Evolutionary conservation across 306 rosid species (phyloP), one percentile per base, ranked within the genome.

Genomic region (Sicyos edulis): DNA sequence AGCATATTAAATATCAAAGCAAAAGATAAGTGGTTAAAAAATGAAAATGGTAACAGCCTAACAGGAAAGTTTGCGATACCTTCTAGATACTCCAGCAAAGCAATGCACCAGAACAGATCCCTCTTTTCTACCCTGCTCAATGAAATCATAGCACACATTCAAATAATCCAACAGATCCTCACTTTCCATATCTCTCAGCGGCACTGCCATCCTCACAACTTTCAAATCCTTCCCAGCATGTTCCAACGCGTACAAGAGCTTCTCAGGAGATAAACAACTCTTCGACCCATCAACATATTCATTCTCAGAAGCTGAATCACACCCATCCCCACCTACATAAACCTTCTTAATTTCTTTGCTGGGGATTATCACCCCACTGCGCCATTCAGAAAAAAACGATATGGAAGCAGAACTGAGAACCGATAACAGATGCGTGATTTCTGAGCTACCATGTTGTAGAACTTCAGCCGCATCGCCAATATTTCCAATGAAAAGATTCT

Each of bases 81-180:
- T 92, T 88, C 97, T 88, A 44, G 98, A 93, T n/a, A 93, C 98
- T 16, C 98, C 98, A 16, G 97, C 98, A 56, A 93, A 90, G 82
- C 98, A 93, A 77, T 93, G 98, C 32, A 93, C 97, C 79, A 93
- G 70, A 82, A 93, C 90, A 59, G 89, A 79, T 37, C 98, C 98
- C 66, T 93, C 86, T 74, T 88, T 90, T 72, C 92, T 81, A 42
- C 89, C 82, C 44, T 73, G 71, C 61, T 93, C 95, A 71, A 93
- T 86, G 77, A 91, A 93, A 80, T 91, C 89, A 63, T 91, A 80
- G 79, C 95, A 93, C 15, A 81, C 92, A 4, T 93, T 90, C 82
- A 93, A 80, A 81, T 85, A 83, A 81, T 93, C 99, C 81, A 93
- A 71, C 67, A 91, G 44, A 76, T 88, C 78, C 79, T 91, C 97